Base-by-base conservation (phyloP, 129 eudicot species). In the Apium graveolens region DNA sequence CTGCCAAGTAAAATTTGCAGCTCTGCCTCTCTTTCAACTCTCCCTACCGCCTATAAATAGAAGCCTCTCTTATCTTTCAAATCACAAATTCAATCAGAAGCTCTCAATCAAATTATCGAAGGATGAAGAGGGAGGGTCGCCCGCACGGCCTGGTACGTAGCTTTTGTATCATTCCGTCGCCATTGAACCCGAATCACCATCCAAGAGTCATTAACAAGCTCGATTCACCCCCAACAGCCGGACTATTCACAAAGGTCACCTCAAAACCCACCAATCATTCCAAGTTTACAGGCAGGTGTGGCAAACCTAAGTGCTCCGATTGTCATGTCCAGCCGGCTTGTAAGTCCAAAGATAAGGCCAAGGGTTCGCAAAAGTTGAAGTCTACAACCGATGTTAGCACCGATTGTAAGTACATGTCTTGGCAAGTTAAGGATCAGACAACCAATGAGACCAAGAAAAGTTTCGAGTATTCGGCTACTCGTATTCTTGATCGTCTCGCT, bases 211-310 rank as follows among this genome's bases (percentile, higher is more conserved):
- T 71, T 5, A 86, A 85, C 55, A 78, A 73, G 86, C 76, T 85
- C 4, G 80, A 77, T 49, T 74, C 93, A 3, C 80, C 90, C 10
- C 78, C 91, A 2, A 86, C 85, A 0, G 84, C 88, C n/a, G 93
- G 93, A 20, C 11, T 77, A 35, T 92, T 90, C 74, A 74, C 86
- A 34, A 85, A 82, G 71, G 91, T 85, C 62, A 29, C 91, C 0
- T 31, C 81, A 31, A 86, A 90, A 82, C 97, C 97, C 38, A 90
- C 88, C 18, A 92, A 92, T 81, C 90, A 85, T 78, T 92, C 97
- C 31, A 88, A 92, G 82, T 88, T 84, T 71, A 90, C 97, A 5
- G 88, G 93, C 18, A 90, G 81, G 76, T 91, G 93, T 53, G 85
- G 75, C 0, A 81, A 81, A 11, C 72, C 88, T 41, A 78, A 75